Base-by-base conservation (phyloP, 2,329 filamentous ascomycete genomes). In the Pezicula rhizophila region DNA sequence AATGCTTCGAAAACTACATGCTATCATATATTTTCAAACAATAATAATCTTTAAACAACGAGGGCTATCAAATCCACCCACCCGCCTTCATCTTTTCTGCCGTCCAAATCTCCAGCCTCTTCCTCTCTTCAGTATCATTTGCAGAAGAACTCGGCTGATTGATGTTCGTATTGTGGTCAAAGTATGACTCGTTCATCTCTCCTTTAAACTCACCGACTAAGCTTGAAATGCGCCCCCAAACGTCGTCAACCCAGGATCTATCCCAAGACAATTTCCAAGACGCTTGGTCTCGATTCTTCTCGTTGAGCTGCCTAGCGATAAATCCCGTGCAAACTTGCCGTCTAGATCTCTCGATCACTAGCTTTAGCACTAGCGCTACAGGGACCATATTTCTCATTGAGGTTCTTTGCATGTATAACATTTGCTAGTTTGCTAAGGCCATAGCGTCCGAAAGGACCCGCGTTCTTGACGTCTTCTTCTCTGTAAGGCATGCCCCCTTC, bases 381-480 rank as follows among this genome's bases (percentile, higher is more conserved):
- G 4, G 55, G 51, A 12, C 53, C 55, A 33, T 55, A 59, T 14
- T 41, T 17, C 20, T 45, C 39, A 41, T 59, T 44, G 6, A 59
- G 31, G 11, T 40, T 46, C 23, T 53, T 51, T 12, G 53, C 46
- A 33, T 55, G 50, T 10, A 59, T 45, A 5, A 56, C 46, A 28
- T 59, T 57, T 2, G 50, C 57, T 8, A 56, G 49, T 37, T 57
- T 57, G 11, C 47, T 51, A 11, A 49, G 41, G 4, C 55, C 55
- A 42, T 57, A 57, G 8, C 50, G 49, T 8, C 43, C 38, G 8
- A 39, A 50, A 15, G 33, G 17, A 2, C 49, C 45, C 10, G 28
- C 42, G 1, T 47, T 46, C 14, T 49, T 38, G 14, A 56, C 31
- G 17, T 52, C 51, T 15, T 31, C 31, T 2, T 35, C 33, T 2